Conservation (phyloP, 140 eudicot species). For the Bidens hawaiensis region DNA sequence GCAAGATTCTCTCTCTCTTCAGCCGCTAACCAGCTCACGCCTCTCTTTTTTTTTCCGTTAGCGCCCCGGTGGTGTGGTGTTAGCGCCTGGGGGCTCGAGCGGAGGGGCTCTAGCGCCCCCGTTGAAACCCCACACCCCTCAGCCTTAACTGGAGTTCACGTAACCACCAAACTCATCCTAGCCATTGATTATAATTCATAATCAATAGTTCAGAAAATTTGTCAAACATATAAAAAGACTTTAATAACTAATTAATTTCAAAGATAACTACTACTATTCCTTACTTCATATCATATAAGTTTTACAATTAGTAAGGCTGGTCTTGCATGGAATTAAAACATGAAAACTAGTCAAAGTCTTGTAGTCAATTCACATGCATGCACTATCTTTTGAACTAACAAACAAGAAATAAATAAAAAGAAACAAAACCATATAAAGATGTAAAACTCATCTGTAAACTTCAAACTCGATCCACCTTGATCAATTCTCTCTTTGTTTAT, state of each 20-base stretch:
- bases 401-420: background rate
- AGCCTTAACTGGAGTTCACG: too few species aligned
- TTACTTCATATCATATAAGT: slow-evolving; percentile 5
- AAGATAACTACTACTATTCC: background rate
- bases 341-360: slow-evolving; percentile 20
- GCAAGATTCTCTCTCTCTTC: too few species aligned
- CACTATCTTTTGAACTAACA: slow-evolving; percentile 20
- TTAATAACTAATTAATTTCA: background rate
- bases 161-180: too few species aligned
- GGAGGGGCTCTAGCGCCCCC: too few species aligned
- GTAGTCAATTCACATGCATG: slow-evolving; percentile 20
- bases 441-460: slow-evolving; percentile 16
- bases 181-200: too few species aligned
- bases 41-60: too few species aligned
- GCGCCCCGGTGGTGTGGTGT: too few species aligned
- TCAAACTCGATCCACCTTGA: background rate
- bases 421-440: slow-evolving; percentile 15
- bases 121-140: too few species aligned
- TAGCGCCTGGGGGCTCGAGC: too few species aligned
- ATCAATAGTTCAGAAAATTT: too few species aligned
- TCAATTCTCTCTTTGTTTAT: background rate
- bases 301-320: background rate
- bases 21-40: too few species aligned
- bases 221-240: background rate
- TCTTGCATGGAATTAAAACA: slow-evolving; percentile 16